A percentile compares a stretch with the other conserved stretches of the same genome.
Evolutionary conservation across 2,329 filamentous ascomycete genomes (phyloP).

Genomic region (Aspergillus ochraceoroseus): DNA sequence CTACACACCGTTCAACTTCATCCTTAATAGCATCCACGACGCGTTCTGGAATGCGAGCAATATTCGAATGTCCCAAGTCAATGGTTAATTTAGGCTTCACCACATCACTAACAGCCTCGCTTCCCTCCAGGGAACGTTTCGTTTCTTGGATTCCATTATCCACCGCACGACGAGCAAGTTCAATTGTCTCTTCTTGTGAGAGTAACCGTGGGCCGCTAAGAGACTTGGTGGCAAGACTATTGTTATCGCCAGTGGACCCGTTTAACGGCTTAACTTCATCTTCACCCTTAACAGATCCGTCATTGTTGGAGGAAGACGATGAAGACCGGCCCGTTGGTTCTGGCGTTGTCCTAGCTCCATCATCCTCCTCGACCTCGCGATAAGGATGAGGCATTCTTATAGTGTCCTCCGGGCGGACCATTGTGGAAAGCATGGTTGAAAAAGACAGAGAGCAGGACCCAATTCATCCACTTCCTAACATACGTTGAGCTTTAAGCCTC

Average conservation of each 20-base stretch:
- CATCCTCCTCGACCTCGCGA: slow-evolving; percentile 35
- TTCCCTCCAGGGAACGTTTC: slow-evolving; percentile 46
- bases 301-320: slow-evolving; percentile 25
- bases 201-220: slow-evolving; percentile 29
- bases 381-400: slow-evolving; percentile 32
- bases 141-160: slow-evolving; percentile 47
- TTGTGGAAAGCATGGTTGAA: slow-evolving; percentile 31
- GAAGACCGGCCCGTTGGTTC: slow-evolving; percentile 27
- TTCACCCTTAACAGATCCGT: slow-evolving; percentile 28
- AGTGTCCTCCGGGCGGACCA: slow-evolving; percentile 39
- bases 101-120: slow-evolving; percentile 44
- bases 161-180: slow-evolving; percentile 44
- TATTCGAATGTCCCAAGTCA: slow-evolving; percentile 48
- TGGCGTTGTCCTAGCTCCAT: slow-evolving; percentile 23
- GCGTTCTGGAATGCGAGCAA: slow-evolving; percentile 46
- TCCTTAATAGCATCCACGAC: slow-evolving; percentile 51
- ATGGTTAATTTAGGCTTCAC: slow-evolving; percentile 49
- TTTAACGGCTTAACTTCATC: slow-evolving; percentile 27
- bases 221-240: slow-evolving; percentile 21
- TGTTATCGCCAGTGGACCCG: slow-evolving; percentile 25
- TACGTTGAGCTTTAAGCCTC: slow-evolving; percentile 5
- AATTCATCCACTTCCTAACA: slow-evolving; percentile 2
- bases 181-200: slow-evolving; percentile 44
- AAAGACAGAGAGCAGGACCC: slow-evolving; percentile 2
- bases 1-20: slow-evolving; percentile 48